phyloP scores from a whole-genome alignment of 352 stramenopile genomes.

The Phytopythium kandeliae region DNA sequence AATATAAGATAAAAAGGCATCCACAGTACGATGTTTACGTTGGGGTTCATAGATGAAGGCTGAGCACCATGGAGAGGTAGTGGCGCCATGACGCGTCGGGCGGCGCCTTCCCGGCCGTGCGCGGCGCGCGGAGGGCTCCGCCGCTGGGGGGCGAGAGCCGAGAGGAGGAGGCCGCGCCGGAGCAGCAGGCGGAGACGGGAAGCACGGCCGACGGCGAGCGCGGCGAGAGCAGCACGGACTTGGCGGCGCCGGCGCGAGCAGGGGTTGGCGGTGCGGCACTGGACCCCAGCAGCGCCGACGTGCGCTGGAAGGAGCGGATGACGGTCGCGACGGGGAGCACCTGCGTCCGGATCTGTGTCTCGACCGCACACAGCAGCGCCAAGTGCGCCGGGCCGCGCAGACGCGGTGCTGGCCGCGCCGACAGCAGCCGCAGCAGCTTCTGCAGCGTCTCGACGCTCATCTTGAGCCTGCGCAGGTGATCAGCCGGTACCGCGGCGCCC shows the following conservation, averaged over 20 bases:
- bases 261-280: too few species aligned
- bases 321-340: slow-evolving; percentile 30
- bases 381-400: slow-evolving; percentile 18
- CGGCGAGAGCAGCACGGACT: slow-evolving; percentile 20
- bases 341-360: slow-evolving; percentile 29
- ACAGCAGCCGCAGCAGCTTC: slow-evolving; percentile 21
- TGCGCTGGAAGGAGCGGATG: slow-evolving; percentile 26
- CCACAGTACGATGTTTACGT: too few species aligned
- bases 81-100: slow-evolving; percentile 19
- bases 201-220: slow-evolving; percentile 22
- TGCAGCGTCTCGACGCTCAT: slow-evolving; percentile 30
- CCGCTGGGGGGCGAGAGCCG: background rate
- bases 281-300: slow-evolving; percentile 1
- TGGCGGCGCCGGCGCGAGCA: slow-evolving; percentile 6
- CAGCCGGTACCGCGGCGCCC: slow-evolving; percentile 11
- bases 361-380: slow-evolving; percentile 19
- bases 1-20: too few species aligned
- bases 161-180: background rate
- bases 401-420: slow-evolving; percentile 14
- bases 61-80: slow-evolving; percentile 34
- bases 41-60: slow-evolving; percentile 13
- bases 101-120: slow-evolving; percentile 1
- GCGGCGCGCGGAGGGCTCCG: too few species aligned
- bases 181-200: slow-evolving; percentile 1
- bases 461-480: slow-evolving; percentile 24